Percentiles rank a stretch among this genome's conserved stretches.
phyloP scores from a whole-genome alignment of 345 rosid genomes.

The Erysimum cheiranthoides region DNA sequence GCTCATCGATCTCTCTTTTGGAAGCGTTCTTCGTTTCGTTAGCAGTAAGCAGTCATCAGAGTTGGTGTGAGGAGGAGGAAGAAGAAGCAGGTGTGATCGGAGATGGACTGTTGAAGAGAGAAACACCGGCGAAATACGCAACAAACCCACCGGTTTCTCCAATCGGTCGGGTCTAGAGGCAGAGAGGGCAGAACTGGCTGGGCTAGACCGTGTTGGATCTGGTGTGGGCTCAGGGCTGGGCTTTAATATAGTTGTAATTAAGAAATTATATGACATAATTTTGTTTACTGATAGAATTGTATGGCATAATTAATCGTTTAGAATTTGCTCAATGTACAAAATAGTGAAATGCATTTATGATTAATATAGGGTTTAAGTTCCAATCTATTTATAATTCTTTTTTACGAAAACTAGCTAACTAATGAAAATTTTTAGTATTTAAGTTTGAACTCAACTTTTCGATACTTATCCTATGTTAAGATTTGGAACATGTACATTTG shows the following conservation, averaged over 20 bases:
- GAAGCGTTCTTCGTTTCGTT: constrained; percentile 78
- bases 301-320: constrained; percentile 9
- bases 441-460: too few relatives aligned
- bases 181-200: background rate
- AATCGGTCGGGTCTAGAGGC: constrained; percentile 68
- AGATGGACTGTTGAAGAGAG: constrained; percentile 38
- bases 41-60: constrained; percentile 54
- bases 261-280: background rate
- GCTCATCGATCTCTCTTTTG: constrained; percentile 59
- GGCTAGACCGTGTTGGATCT: background rate
- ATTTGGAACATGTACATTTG: too few relatives aligned
- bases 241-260: constrained; percentile 36
- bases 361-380: background rate
- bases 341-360: constrained; percentile 32
- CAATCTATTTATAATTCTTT: too few relatives aligned
- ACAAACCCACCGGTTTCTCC: constrained; percentile 85
- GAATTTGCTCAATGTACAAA: constrained; percentile 32
- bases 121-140: constrained; percentile 56
- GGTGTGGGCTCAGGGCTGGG: constrained; percentile 14
- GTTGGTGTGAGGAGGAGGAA: constrained; percentile 41
- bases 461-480: background rate
- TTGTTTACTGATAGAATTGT: background rate
- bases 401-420: too few relatives aligned
- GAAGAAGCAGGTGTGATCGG: constrained; percentile 36
- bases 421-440: too few relatives aligned